Conservation (phyloP, 768 basidiomycete species). For the Termitomyces sp. region DNA sequence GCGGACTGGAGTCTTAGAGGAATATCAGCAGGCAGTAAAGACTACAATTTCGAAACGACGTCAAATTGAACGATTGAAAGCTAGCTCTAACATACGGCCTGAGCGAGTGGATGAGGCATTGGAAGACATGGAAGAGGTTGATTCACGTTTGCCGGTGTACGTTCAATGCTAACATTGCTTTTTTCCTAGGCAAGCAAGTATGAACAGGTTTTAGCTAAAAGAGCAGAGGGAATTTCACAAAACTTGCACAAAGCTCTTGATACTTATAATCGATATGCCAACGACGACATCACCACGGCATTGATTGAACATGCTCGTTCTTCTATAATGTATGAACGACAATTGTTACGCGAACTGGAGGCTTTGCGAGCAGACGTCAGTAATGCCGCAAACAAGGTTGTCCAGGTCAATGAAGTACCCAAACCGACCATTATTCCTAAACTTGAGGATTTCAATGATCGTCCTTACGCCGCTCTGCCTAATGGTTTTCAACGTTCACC, state of each 20-base stretch:
- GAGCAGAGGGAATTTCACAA: conserved; percentile 91
- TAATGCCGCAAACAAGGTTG: conserved; percentile 57
- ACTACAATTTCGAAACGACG: conserved; percentile 89
- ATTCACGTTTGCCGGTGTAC: conserved; percentile 5
- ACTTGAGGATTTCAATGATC: conserved; percentile 52
- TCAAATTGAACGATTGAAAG: conserved; percentile 84
- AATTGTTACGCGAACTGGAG: conserved; percentile 84
- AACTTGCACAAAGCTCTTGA: conserved; percentile 86
- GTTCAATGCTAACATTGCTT: conserved; percentile 6
- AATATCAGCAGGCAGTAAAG: conserved; percentile 91
- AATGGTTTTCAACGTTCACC: conserved; percentile 27
- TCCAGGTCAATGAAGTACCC: conserved; percentile 45
- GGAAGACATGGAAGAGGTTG: conserved; percentile 89
- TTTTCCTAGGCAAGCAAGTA: conserved; percentile 76
- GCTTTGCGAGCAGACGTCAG: conserved; percentile 72
- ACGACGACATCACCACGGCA: conserved; percentile 87
- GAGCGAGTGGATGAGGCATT: conserved; percentile 87
- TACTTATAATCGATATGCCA: conserved; percentile 79
- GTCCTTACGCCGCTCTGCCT: conserved; percentile 21
- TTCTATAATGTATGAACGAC: conserved; percentile 87
- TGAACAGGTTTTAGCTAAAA: conserved; percentile 75
- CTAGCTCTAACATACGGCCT: conserved; percentile 78
- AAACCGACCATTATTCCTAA: conserved; percentile 58
- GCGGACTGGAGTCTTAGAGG: conserved; percentile 87
- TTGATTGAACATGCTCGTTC: conserved; percentile 92